A percentile compares a stretch with the other conserved stretches of the same genome.
phyloP scores from a whole-genome alignment of 139 green algal species.

The Picochlorum sp. region DNA sequence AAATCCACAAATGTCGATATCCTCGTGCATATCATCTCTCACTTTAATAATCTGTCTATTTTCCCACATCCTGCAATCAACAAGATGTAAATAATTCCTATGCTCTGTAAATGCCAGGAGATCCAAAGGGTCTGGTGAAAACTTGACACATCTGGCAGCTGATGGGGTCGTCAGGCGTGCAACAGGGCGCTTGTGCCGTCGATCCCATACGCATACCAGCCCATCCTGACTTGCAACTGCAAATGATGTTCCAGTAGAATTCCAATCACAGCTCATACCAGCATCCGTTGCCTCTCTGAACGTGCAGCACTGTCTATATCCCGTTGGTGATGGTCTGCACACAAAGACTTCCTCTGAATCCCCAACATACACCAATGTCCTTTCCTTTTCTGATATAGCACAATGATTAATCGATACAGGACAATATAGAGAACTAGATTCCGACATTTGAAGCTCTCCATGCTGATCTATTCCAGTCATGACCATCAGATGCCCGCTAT shows the following conservation, averaged over 20 bases:
- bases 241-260: slow-evolving; percentile 27
- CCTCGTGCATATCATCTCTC: not conserved
- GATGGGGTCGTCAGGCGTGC: slow-evolving; percentile 1
- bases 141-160: slow-evolving; percentile 41
- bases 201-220: slow-evolving; percentile 40
- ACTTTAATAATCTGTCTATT: slow-evolving; percentile 19
- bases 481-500: slow-evolving; percentile 59
- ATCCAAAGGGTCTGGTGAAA: slow-evolving; percentile 31
- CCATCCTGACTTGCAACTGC: slow-evolving; percentile 49
- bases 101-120: slow-evolving; percentile 49
- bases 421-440: slow-evolving; percentile 30
- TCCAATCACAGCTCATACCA: slow-evolving; percentile 58
- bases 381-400: slow-evolving; percentile 37
- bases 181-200: slow-evolving; percentile 16
- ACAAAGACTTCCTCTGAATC: slow-evolving; percentile 40
- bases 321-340: slow-evolving; percentile 20
- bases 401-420: slow-evolving; percentile 65
- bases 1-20: slow-evolving; percentile 30
- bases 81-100: slow-evolving; percentile 20
- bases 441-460: not conserved
- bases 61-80: slow-evolving; percentile 28
- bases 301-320: slow-evolving; percentile 25
- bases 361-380: slow-evolving; percentile 47
- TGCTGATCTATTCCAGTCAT: slow-evolving; percentile 30
- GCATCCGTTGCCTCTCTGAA: slow-evolving; percentile 47